Evolutionary conservation across 768 basidiomycete genomes (phyloP).

Genomic region (Amanita exitialis): DNA sequence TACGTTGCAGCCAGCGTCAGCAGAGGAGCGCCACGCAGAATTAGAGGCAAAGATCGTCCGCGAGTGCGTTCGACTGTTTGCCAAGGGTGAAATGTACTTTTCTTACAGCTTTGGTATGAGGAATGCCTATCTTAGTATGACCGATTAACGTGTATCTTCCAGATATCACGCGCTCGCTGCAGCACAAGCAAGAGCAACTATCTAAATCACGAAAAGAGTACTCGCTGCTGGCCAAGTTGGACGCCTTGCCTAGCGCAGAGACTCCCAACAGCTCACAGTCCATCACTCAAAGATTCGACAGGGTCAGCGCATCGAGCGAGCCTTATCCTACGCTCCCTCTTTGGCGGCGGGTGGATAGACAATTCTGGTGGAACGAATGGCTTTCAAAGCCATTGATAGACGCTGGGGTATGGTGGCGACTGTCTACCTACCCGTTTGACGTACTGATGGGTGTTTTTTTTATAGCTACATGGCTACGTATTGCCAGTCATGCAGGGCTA

Average conservation of each 20-base stretch:
- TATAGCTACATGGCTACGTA: conserved; percentile 71
- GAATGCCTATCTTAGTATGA: not conserved
- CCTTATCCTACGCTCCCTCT: conserved; percentile 73
- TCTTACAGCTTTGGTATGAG: conserved; percentile 71
- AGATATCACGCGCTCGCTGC: conserved; percentile 81
- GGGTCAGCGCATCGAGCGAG: conserved; percentile 49
- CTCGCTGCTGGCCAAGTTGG: conserved; percentile 48
- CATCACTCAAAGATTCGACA: conserved; percentile 7
- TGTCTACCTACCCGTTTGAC: conserved; percentile 6
- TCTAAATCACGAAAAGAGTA: conserved; percentile 48
- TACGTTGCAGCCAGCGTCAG: conserved; percentile 50
- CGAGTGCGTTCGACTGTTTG: conserved; percentile 68
- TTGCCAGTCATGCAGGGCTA: conserved; percentile 92
- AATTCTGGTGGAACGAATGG: conserved; percentile 97
- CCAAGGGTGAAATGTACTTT: conserved; percentile 87
- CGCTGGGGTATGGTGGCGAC: conserved; percentile 52
- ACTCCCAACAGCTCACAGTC: conserved; percentile 9
- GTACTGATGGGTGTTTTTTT: not conserved
- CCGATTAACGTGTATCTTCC: conserved; percentile 1
- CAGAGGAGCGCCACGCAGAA: conserved; percentile 62
- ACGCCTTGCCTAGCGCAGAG: conserved; percentile 33
- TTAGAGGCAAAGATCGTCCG: conserved; percentile 77
- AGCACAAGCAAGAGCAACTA: conserved; percentile 66
- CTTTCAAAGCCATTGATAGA: conserved; percentile 79
- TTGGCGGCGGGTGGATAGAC: conserved; percentile 83